Percentiles rank a stretch among this genome's conserved stretches.
Conservation (phyloP, 129 eudicot species). For the Daucus carota region DNA sequence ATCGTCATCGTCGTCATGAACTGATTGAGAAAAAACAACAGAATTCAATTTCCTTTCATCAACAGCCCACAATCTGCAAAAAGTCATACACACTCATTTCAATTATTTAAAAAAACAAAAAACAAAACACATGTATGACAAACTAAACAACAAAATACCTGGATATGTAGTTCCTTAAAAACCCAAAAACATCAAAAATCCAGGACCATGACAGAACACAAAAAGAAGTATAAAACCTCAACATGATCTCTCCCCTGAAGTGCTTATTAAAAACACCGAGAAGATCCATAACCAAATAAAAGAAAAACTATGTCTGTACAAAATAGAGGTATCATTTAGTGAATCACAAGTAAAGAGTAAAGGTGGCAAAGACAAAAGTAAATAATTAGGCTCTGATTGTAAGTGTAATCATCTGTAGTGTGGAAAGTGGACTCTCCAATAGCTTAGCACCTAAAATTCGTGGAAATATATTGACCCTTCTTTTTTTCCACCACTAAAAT, state of each 20-base stretch:
- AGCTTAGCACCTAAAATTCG: slow-evolving; percentile 11
- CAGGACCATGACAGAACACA: slow-evolving; percentile 35
- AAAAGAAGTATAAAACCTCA: slow-evolving; percentile 23
- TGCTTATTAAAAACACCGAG: slow-evolving; percentile 12
- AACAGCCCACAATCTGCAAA: slow-evolving; percentile 33
- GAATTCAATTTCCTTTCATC: slow-evolving; percentile 23
- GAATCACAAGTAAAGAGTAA: slow-evolving; percentile 38
- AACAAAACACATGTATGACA: not conserved
- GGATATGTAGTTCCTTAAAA: slow-evolving; percentile 22
- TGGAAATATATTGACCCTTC: slow-evolving; percentile 16
- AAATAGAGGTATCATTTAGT: not conserved
- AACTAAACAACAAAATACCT: slow-evolving; percentile 27
- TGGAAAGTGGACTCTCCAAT: slow-evolving; percentile 19
- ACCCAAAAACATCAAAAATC: slow-evolving; percentile 22
- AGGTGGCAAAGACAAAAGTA: slow-evolving; percentile 17
- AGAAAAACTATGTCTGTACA: not conserved
- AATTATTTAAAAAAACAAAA: not conserved
- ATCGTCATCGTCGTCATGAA: slow-evolving; percentile 11
- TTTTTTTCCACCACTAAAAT: not conserved
- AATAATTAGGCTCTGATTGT: slow-evolving; percentile 13
- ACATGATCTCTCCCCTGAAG: slow-evolving; percentile 26
- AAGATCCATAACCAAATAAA: slow-evolving; percentile 25
- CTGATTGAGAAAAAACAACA: slow-evolving; percentile 21
- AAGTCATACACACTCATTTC: not conserved
- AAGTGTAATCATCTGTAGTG: not conserved